These are phyloP conservation scores for Penicillium lagena DNA, from an alignment of 495 filamentous ascomycete genomes.

Conservation along the genomic window DNA sequence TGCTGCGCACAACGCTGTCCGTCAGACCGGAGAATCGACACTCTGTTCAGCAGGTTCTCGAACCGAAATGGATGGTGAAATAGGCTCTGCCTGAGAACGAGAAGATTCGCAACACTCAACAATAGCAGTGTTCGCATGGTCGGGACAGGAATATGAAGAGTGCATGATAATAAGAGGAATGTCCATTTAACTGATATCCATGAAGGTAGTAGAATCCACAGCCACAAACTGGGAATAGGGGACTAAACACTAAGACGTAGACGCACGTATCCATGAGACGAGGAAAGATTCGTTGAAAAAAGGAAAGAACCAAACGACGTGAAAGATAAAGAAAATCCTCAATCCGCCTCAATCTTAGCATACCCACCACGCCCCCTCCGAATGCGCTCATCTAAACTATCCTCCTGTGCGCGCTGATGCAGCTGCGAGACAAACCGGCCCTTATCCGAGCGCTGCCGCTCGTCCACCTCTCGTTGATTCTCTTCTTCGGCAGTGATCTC, in stretches of 20 bases:
- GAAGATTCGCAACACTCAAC: too few species aligned
- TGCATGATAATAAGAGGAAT: too few species aligned
- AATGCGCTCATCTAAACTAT: constrained; percentile 39
- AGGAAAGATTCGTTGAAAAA: background rate
- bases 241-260: too few species aligned
- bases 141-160: too few species aligned
- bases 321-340: background rate
- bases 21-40: too few species aligned
- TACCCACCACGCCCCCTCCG: constrained; percentile 33
- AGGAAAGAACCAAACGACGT: background rate
- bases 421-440: constrained; percentile 35
- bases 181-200: too few species aligned
- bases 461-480: constrained; percentile 56
- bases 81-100: too few species aligned
- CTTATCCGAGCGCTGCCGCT: constrained; percentile 34
- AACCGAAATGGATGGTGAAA: too few species aligned
- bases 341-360: constrained; percentile 20
- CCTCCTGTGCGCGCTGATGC: constrained; percentile 33
- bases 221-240: background rate
- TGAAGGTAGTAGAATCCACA: too few species aligned
- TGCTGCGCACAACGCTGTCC: too few species aligned
- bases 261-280: background rate
- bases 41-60: too few species aligned
- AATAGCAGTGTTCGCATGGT: too few species aligned
- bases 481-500: constrained; percentile 62